Evolutionary conservation across 2,329 filamentous ascomycete species (phyloP), one percentile per base, ranked within the genome.

Genomic region (Paraconiothyrium sp.): DNA sequence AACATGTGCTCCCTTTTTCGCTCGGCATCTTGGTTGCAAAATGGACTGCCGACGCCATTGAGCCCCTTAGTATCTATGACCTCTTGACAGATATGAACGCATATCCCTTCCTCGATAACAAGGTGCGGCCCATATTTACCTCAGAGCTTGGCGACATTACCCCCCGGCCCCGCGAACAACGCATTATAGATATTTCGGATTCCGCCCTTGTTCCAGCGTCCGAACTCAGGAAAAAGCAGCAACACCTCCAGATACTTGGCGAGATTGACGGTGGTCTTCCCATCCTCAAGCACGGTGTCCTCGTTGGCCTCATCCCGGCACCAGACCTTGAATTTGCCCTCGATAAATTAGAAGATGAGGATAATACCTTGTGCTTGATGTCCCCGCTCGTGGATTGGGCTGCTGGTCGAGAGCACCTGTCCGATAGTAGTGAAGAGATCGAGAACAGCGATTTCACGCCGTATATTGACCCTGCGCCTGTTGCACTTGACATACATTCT

Each of bases 91-190:
- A 95, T 75, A 94, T 99, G 91, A 98, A 99, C 78, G 91, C 92
- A 2, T 99, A 98, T 68, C 95, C 95, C 0, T 97, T 96, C 81
- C 86, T 99, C n/a, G 93, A 97, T 79, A 97, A 96, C 80, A 98
- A 97, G 78, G 88, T 94, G 64, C 93, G 96, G 68, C 94, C 94
- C 1, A 85, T 96, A 20, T 97, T 97, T 77, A 97, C 94, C 0
- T 90, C 91, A 0, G 91, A 96, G 58, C 85, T 99, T 0, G 91
- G 89, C 14, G 94, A 97, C 65, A 95, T 99, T 59, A 90, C 94
- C 0, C 89, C 92, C 1, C 89, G 90, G 5, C 83, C 92, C 4
- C 89, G 92, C 14, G 87, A 86, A 54, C 89, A 93, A 73, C 87
- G 93, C 57, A 83, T 94, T 58, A 97, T 99, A 67, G 94, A 99